phyloP scores from a whole-genome alignment of 805 yeast genomes.

The Saccharomycopsis selenospora region DNA sequence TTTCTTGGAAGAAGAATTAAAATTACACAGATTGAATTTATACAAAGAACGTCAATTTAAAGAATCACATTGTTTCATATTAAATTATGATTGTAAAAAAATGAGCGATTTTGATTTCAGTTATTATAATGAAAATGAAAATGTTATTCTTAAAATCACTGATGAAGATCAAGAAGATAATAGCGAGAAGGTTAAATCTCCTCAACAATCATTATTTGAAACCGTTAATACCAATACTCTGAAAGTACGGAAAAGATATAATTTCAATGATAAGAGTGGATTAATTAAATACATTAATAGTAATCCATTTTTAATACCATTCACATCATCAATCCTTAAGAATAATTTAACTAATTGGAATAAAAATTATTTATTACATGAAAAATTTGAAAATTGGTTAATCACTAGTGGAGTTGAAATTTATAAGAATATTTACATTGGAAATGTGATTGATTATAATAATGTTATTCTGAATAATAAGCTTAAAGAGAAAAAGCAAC shows the following conservation, averaged over 20 bases:
- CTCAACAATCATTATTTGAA: constrained; percentile 14
- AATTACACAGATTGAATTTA: constrained; percentile 6
- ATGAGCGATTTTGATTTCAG: constrained; percentile 18
- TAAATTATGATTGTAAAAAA: constrained; percentile 19
- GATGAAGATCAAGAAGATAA: background rate
- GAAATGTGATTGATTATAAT: constrained; percentile 21
- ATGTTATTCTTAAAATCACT: constrained; percentile 14
- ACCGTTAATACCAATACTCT: constrained; percentile 9
- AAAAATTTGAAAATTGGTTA: constrained; percentile 22
- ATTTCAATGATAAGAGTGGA: constrained; percentile 11
- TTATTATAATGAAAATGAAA: constrained; percentile 20
- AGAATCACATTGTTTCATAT: constrained; percentile 18
- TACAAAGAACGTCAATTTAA: constrained; percentile 5
- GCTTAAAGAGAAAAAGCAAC: constrained; percentile 13
- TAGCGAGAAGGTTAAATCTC: background rate
- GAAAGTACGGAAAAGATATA: background rate
- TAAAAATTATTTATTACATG: constrained; percentile 21
- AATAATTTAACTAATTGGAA: constrained; percentile 21
- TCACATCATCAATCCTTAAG: constrained; percentile 18
- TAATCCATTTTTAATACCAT: constrained; percentile 20
- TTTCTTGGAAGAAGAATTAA: constrained; percentile 16
- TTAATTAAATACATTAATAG: constrained; percentile 11
- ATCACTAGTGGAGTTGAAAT: constrained; percentile 19
- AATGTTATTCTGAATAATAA: constrained; percentile 15
- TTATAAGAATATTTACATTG: constrained; percentile 18